Evolutionary conservation across 129 eudicot genomes (phyloP), one percentile per base, ranked within the genome.

Genomic region (carrot (Daucus carota)): DNA sequence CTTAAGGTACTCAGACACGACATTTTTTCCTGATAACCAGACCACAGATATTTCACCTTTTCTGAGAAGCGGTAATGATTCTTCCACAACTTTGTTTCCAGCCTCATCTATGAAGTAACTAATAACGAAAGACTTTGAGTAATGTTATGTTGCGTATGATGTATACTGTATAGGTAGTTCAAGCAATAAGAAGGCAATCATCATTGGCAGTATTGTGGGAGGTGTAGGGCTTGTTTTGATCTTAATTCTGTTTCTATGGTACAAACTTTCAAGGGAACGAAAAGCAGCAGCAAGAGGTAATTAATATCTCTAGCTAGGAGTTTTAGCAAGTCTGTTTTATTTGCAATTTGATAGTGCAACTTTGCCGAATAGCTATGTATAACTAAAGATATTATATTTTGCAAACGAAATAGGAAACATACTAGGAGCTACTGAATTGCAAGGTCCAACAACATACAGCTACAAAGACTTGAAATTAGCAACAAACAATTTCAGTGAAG

Each of bases 161-260:
- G 43, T 79, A 34, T 43, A 33, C 32, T 79, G 69, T 70, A 33
- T 83, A 91, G 97, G 88, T 63, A 69, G 81, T 74, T 86, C 97
- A 78, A 87, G 83, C 83, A 83, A 84, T 42, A 91, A 66, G 45
- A 84, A 86, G 44, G 90, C 65, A n/a, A n/a, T 87, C 54, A 80
- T 91, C 32, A 87, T 88, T 41, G 92, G 97, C 42, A 91, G 97
- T 17, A 87, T 80, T 20, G 88, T 82, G 60, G 97, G 94, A 72
- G 97, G 90, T 75, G 90, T 67, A 70, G 87, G 92, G 34, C 78
- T 81, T 70, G 29, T 88, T 70, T 33, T 91, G 48, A 77, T 90
- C 26, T 11, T 85, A 66, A 86, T 75, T 31, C 7, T 88, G 62
- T 72, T 83, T 26, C 24, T 86, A 41, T 84, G 88, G 88, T 85